Evolutionary conservation across 495 filamentous ascomycete species (phyloP).

Genomic region (Neurospora tetrasperma): DNA sequence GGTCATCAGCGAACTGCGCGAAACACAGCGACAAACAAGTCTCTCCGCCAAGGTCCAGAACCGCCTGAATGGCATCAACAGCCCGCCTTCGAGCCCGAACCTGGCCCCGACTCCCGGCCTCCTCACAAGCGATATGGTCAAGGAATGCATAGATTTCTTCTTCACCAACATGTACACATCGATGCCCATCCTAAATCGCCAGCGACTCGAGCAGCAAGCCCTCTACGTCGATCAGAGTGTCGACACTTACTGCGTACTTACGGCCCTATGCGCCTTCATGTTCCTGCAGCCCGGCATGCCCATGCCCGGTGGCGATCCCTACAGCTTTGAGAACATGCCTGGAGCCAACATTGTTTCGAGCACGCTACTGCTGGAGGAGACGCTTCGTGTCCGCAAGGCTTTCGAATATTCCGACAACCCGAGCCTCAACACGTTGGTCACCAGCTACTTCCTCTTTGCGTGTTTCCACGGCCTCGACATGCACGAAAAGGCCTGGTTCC

Average conservation of each 20-base stretch:
- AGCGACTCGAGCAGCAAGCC: slow-evolving; percentile 53
- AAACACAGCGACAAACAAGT: slow-evolving; percentile 53
- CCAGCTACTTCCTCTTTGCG: slow-evolving; percentile 73
- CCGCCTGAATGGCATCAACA: slow-evolving; percentile 33
- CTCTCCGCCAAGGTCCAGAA: slow-evolving; percentile 40
- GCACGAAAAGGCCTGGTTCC: slow-evolving; percentile 64
- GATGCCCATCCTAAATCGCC: slow-evolving; percentile 68
- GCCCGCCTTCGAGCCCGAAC: slow-evolving; percentile 33
- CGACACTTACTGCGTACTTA: slow-evolving; percentile 70
- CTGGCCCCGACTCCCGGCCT: slow-evolving; percentile 45
- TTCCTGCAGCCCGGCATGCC: slow-evolving; percentile 75
- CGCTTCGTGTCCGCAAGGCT: slow-evolving; percentile 61
- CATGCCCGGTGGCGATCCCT: slow-evolving; percentile 40
- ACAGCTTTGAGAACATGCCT: slow-evolving; percentile 41
- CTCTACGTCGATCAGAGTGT: slow-evolving; percentile 54
- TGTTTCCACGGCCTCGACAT: slow-evolving; percentile 63
- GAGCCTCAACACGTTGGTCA: slow-evolving; percentile 57
- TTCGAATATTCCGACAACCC: slow-evolving; percentile 63
- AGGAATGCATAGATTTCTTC: slow-evolving; percentile 69
- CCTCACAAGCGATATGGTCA: slow-evolving; percentile 49
- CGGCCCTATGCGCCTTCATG: slow-evolving; percentile 71
- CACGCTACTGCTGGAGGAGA: slow-evolving; percentile 64
- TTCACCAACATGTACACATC: slow-evolving; percentile 76
- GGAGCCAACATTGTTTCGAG: slow-evolving; percentile 45
- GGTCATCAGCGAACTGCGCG: slow-evolving; percentile 66